phyloP scores from a whole-genome alignment of 208 protist genomes.

The Wallacemonas sp. region DNA sequence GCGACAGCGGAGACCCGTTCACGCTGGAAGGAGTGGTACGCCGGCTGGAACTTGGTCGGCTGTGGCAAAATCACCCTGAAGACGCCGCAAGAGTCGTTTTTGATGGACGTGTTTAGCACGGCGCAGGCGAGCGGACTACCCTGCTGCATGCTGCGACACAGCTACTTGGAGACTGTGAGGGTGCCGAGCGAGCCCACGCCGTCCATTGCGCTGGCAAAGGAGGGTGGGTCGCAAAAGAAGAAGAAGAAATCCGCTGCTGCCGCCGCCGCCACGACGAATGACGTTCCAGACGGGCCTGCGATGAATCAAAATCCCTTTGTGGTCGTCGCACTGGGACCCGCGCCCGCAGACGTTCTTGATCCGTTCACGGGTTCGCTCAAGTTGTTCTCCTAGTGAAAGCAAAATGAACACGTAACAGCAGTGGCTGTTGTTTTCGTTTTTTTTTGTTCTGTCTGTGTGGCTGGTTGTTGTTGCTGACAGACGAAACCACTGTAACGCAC shows the following conservation, averaged over 20 bases:
- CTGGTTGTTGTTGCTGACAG: too few species aligned
- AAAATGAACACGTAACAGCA: not conserved
- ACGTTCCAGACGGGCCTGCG: not conserved
- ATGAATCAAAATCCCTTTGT: slow-evolving; percentile 13
- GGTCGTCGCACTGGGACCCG: slow-evolving; percentile 65
- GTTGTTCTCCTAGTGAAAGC: slow-evolving; percentile 45
- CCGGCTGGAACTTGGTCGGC: slow-evolving; percentile 67
- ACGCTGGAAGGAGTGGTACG: slow-evolving; percentile 61
- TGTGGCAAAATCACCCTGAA: slow-evolving; percentile 73
- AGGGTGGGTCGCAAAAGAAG: not conserved
- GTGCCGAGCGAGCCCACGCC: not conserved
- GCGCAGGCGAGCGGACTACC: slow-evolving; percentile 35
- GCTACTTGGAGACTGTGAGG: not conserved
- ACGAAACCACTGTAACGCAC: not conserved
- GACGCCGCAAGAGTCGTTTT: slow-evolving; percentile 28
- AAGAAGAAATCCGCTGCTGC: not conserved
- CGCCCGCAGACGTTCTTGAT: slow-evolving; percentile 44
- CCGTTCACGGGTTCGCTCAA: slow-evolving; percentile 75
- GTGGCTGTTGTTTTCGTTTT: too few species aligned
- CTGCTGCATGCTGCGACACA: slow-evolving; percentile 14
- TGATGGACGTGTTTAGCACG: slow-evolving; percentile 23
- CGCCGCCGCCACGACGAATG: too few species aligned
- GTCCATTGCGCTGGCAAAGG: not conserved
- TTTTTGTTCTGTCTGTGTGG: not conserved
- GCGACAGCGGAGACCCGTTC: not conserved